Evolutionary conservation across 2,329 filamentous ascomycete genomes (phyloP), one percentile per base, ranked within the genome.

Genomic region (Ilyonectria destructans): DNA sequence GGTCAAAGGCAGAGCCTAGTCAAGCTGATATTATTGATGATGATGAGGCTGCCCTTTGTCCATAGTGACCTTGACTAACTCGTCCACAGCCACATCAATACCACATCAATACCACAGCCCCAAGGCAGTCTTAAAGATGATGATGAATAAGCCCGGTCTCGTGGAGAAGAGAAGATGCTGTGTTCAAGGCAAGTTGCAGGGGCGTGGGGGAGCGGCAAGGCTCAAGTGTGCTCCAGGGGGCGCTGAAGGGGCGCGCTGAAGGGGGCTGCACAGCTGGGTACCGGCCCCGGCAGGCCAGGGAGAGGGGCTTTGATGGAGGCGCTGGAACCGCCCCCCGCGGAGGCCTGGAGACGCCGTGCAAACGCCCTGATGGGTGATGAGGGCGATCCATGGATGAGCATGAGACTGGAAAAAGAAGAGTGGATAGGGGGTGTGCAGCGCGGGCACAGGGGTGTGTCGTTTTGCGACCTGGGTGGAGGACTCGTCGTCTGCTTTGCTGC

Each of bases 291-390:
- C 26, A 31, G 29, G 43, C 29, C 19, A 59, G 55, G 56, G 55
- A 65, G 55, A 52, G 62, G 56, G 56, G 56, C 62, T 59, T 56
- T 55, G 63, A 61, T 57, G 51, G 58, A 61, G 58, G 58, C 58
- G 54, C 58, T 67, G 59, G 58, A 67, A 67, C 52, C 54, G 64
- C 64, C 64, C 61, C 61, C 57, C 64, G 58, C 52, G 52, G 37
- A 59, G 58, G 58, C 58, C 64, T 67, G 58, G 64, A 67, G 64
- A 61, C 64, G 54, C 54, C 51, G 52, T 45, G 58, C 48, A 19
- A 55, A 63, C 61, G 59, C 59, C 57, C 52, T 63, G 65, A 63
- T 31, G 46, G 58, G 37, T 26, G 26, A 26, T 26, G 26, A 26
- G 26, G 26, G 5, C 26, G 26, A 26, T 26, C 26, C 26, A 57